Conservation (phyloP, 73 alveolate genomes). For the Stentor roeselii region DNA sequence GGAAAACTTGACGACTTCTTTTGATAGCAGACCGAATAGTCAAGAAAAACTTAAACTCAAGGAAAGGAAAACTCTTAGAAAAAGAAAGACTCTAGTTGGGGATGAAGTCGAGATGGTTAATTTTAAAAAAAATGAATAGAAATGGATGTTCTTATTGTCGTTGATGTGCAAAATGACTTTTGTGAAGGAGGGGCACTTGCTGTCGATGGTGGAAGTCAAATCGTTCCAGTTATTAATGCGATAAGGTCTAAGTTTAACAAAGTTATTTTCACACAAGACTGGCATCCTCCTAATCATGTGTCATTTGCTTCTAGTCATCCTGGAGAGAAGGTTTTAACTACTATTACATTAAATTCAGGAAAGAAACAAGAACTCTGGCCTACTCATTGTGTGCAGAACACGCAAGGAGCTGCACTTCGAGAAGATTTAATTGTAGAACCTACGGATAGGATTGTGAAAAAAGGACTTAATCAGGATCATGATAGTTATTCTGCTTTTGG, state of each 20-base stretch:
- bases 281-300: conserved; percentile 86
- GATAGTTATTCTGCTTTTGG: conserved; percentile 95
- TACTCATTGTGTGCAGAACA: conserved; percentile 82
- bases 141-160: conserved; percentile 77
- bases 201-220: conserved; percentile 67
- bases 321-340: conserved; percentile 45
- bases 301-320: conserved; percentile 74
- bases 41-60: too few species aligned
- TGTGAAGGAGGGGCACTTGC: conserved; percentile 95
- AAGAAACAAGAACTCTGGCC: conserved; percentile 85
- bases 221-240: conserved; percentile 76
- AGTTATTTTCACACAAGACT: conserved; percentile 79
- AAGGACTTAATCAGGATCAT: conserved; percentile 59
- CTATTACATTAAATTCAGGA: conserved; percentile 34
- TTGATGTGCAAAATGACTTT: conserved; percentile 95
- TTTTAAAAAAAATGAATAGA: conserved; percentile 18
- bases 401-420: conserved; percentile 86
- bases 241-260: conserved; percentile 60
- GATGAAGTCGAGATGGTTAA: too few species aligned
- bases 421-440: conserved; percentile 62
- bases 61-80: too few species aligned
- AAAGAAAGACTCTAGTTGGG: too few species aligned
- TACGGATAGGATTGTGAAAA: conserved; percentile 59
- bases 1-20: too few species aligned
- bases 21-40: too few species aligned